Evolutionary conservation across 495 filamentous ascomycete species (phyloP), one percentile per base, ranked within the genome.

Genomic region (Lepraria neglecta): DNA sequence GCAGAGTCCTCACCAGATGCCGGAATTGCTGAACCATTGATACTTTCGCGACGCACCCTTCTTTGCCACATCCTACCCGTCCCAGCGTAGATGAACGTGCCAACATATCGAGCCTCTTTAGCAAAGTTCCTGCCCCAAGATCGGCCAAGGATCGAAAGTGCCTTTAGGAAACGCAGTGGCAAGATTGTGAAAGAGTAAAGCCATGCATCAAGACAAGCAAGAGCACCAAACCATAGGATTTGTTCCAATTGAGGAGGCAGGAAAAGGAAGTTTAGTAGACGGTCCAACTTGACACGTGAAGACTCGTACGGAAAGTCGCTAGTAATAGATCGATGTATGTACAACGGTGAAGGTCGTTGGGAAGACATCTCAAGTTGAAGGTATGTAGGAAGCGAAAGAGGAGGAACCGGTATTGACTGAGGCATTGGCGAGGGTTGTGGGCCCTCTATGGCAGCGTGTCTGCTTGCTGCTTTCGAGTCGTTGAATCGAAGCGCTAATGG

Each of bases 121-220:
- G 73, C 75, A 0, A 90, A 28, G 17, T 87, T 83, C 31, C 82
- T 74, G 3, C 70, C 74, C 87, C 87, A 91, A 74, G 89, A 97
- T 58, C 79, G 80, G 3, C 83, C 71, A 33, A 97, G 74, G 3
- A 97, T 84, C 2, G 84, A 82, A 0, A 92, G 64, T 11, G 94
- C 91, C 63, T 91, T 90, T 56, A 92, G 70, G 70, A 99, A 97
- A 0, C 94, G 83, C 58, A 99, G 79, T 12, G 94, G 94, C 7
- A 97, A 75, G 35, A 99, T 91, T 0, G 95, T 99, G 62, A 97
- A 95, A 0, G 91, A 91, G 73, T 95, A 91, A 5, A 97, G 80
- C 94, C 92, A 99, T n/a, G 91, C 87, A 75, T 99, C 94, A 35
- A 97, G 76, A 72, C 94, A 97, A 33, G 92, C 90, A 27, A 97